Evolutionary conservation across 495 filamentous ascomycete species (phyloP), one percentile per base, ranked within the genome.

Genomic region (Pyrenula massariospora): DNA sequence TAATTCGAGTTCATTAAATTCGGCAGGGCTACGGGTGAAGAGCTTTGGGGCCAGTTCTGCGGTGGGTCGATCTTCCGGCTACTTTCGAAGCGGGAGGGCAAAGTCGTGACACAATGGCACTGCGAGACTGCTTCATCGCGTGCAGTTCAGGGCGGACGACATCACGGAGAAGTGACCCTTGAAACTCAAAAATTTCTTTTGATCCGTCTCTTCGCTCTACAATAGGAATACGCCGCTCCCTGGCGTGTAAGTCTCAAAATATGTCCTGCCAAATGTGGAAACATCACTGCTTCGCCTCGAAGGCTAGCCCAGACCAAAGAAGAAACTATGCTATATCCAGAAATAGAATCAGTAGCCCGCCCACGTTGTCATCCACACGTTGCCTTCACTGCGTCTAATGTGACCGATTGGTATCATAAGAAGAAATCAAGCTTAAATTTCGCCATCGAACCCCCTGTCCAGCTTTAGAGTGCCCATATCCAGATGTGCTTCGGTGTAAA

Each of bases 1-100:
- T 22, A 24, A 52, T 25, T 57, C 52, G 55, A 61, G 60, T 64
- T 62, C 48, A 61, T 63, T 58, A 59, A 61, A 59, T 25, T 31
- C 25, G 31, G 31, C n/a, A n/a, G n/a, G n/a, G n/a, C 8, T 42
- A 15, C 31, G 31, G 31, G 31, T 42, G 31, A 15, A 8, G 31
- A 15, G 5, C 31, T 42, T 42, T 42, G 31, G 31, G 31, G 31
- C 31, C 15, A 42, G 31, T 42, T 42, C n/a, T n/a, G 15, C 31
- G 31, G 31, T 42, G 31, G 31, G 31, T 42, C 31, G 31, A 42
- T 42, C 31, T 42, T 42, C 31, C 31, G 31, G 31, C 8, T 15
- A 42, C 31, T 8, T 5, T 5, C 8, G 8, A 15, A 5, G 31
- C 8, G 31, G 15, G 5, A 5, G 31, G 5, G 31, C 15, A 15